A percentile compares a stretch with the other conserved stretches of the same genome.
Evolutionary conservation across 139 green algal genomes (phyloP).

Genomic region (Chlorella sorokiniana): DNA sequence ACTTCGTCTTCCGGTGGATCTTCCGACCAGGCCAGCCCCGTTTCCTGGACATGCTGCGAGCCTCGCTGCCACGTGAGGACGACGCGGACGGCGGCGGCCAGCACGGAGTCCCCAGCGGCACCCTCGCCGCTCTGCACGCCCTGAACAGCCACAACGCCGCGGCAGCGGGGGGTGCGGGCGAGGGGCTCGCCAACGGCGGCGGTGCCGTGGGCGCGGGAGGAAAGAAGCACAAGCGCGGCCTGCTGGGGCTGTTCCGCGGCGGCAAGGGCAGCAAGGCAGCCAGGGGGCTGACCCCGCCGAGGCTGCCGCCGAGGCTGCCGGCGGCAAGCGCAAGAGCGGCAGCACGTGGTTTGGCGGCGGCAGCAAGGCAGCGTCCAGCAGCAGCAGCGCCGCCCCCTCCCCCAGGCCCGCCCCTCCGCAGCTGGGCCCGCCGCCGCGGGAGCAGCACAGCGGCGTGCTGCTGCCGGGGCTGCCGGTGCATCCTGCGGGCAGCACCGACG

Average conservation of each 20-base stretch:
- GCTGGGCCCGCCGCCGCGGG: background rate
- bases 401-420: background rate
- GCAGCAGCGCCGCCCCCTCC: background rate
- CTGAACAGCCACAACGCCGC: background rate
- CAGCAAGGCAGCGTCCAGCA: background rate
- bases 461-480: slow-evolving; percentile 9
- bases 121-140: slow-evolving; percentile 2
- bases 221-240: background rate
- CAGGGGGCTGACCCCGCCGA: background rate
- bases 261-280: background rate
- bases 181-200: background rate
- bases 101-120: background rate
- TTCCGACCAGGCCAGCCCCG: background rate
- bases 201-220: background rate
- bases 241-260: background rate
- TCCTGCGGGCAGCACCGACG: background rate
- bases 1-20: background rate
- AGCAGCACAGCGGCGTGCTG: background rate
- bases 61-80: background rate
- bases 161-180: background rate
- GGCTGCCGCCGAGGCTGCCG: background rate
- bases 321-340: slow-evolving; percentile 13
- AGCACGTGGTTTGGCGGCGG: slow-evolving; percentile 27
- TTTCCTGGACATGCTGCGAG: slow-evolving; percentile 2
- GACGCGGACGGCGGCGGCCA: background rate